Base-by-base conservation (phyloP, 495 filamentous ascomycete genomes). In the Talaromyces liani region DNA sequence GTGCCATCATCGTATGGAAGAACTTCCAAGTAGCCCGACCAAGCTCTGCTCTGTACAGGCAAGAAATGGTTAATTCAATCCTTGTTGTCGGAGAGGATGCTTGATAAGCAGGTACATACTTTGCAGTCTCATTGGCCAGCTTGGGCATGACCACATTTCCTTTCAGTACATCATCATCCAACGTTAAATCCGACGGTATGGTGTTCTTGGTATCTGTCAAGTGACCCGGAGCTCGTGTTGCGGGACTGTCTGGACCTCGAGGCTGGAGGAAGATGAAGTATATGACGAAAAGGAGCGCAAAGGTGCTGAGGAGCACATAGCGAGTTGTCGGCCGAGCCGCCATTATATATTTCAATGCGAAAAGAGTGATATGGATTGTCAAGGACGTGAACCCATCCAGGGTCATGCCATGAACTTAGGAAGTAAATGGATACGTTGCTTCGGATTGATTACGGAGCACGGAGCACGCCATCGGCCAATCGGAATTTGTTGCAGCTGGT, bases 1-100 rank as follows among this genome's bases (percentile, higher is more conserved):
- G 87, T 39, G 91, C 89, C 84, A 98, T 91, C 73, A 91, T 94
- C 1, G 95, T 98, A 75, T 98, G 94, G 69, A 98, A 85, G 67
- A 96, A 86, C 70, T 93, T 92, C 93, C 91, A 96, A 22, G 90
- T 87, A 27, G 92, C 87, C 67, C 91, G 88, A 64, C 93, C 93
- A 18, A 96, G 82, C 77, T 96, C 91, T 58, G 90, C 93, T 77
- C 90, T 93, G 68, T 18, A 63, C 54, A 53, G 61, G 5, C 16
- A 18, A 34, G 47, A 3, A 57, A 55, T 12, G 22, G 31, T 62
- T 39, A 60, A 24, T 3, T 31, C n/a, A 71, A 68, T 72, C 75
- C 77, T 16, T 6, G 18, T 33, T 20, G 16, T 4, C 29, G 6
- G 20, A 55, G 39, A 12, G 53, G 54, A 20, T 53, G 18, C 68